Evolutionary conservation across 2,329 filamentous ascomycete species (phyloP), one percentile per base, ranked within the genome.

Genomic region (Alternaria alternata): DNA sequence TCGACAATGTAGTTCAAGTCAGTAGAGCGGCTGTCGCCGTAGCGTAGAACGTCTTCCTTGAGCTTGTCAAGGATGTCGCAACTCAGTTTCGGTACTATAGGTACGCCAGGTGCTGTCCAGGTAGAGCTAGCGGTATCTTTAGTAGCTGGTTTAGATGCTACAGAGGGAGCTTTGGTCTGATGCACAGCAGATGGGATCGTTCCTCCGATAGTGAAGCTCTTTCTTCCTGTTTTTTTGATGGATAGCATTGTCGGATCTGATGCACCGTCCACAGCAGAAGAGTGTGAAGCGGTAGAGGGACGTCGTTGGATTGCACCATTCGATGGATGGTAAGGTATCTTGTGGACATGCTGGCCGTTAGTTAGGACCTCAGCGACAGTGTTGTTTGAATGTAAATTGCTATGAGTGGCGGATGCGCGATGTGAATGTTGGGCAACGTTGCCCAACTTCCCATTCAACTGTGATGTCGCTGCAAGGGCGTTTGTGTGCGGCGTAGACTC

Each of bases 261-360:
- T 5, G 61, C 34, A n/a, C 49, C 54, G 9, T 72, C 65, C 43
- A 62, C 32, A 5, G 59, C 44, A 47, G 59, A 28, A 39, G 46
- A 32, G 7, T 57, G 44, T 6, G 47, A 9, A 8, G 51, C 5
- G 12, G 57, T 64, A 5, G n/a, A 18, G 7, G 36, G 32, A n/a
- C 60, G 53, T n/a, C 38, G 34, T 14, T 66, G 67, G 12, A 9
- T 53, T n/a, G 36, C 12, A 20, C 16, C 20, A 8, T 60, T 62
- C 8, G 64, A 62, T 5, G 62, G 59, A 28, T 65, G 62, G 41
- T 75, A 75, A 5, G 66, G 69, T 26, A 78, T 69, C 47, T 59
- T 73, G 43, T 75, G 75, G 44, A 77, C 46, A 30, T 65, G 68
- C 24, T 71, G 70, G 22, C 72, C 74, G 54, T 72, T 73, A 39